Conservation (phyloP, 352 stramenopile species). For the Thalassiosira exigua region DNA sequence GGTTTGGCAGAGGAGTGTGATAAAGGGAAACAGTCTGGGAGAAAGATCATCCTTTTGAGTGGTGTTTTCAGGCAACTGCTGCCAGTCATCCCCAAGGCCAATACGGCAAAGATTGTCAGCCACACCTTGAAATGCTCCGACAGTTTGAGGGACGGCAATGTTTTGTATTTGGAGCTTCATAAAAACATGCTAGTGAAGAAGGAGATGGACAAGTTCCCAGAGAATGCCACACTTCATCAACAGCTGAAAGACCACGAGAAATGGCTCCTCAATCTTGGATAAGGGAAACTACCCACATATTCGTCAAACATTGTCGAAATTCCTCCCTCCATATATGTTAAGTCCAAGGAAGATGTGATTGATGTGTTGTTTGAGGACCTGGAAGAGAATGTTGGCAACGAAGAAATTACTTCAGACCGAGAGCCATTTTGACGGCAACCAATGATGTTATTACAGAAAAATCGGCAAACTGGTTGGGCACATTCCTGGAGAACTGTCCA, state of each 20-base stretch:
- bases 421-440: background rate
- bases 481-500: slow-evolving; percentile 5
- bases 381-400: slow-evolving; percentile 13
- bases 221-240: background rate
- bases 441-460: too few relatives aligned
- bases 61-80: slow-evolving; percentile 20
- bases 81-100: slow-evolving; percentile 7
- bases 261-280: slow-evolving; percentile 18
- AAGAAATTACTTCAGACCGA: background rate
- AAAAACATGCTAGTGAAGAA: slow-evolving; percentile 28
- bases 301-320: slow-evolving; percentile 27
- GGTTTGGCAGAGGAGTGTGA: slow-evolving; percentile 5
- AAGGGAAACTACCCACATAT: slow-evolving; percentile 5
- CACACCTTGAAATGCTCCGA: background rate
- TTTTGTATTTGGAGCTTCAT: background rate
- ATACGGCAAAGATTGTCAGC: slow-evolving; percentile 7
- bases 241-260: slow-evolving; percentile 14
- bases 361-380: slow-evolving; percentile 4
- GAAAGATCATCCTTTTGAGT: slow-evolving; percentile 15
- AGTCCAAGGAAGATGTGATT: background rate
- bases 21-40: slow-evolving; percentile 6
- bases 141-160: slow-evolving; percentile 10
- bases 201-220: background rate
- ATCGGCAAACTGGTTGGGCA: slow-evolving; percentile 17
- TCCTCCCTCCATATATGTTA: slow-evolving; percentile 6